Evolutionary conservation across 78 protist species (phyloP).

Genomic region (Dictyostelium firmibasis): DNA sequence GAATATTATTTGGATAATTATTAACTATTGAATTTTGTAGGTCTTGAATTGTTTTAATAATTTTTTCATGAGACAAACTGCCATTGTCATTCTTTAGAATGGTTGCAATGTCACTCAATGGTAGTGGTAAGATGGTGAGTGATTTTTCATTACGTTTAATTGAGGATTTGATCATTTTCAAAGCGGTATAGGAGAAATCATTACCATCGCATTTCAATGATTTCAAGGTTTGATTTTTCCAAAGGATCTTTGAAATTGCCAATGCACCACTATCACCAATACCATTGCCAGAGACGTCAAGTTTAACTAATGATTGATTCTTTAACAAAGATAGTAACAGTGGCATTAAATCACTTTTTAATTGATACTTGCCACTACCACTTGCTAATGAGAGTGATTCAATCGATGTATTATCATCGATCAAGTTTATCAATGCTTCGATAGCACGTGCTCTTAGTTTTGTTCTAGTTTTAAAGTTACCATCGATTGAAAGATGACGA

Average conservation of each 20-base stretch:
- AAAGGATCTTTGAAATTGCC: slow-evolving; percentile 34
- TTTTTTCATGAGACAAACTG: not conserved
- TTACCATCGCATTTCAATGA: slow-evolving; percentile 57
- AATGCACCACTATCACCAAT: slow-evolving; percentile 66
- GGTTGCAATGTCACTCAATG: slow-evolving; percentile 11
- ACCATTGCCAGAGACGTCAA: slow-evolving; percentile 61
- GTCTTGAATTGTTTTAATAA: slow-evolving; percentile 23
- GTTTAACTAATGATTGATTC: slow-evolving; percentile 47
- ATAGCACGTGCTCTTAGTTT: slow-evolving; percentile 42
- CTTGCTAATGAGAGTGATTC: slow-evolving; percentile 39
- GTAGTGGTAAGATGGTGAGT: slow-evolving; percentile 33
- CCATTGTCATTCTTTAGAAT: slow-evolving; percentile 26
- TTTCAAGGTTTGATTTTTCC: slow-evolving; percentile 67
- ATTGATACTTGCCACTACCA: slow-evolving; percentile 1
- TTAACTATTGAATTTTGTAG: not conserved
- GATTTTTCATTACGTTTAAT: slow-evolving; percentile 39
- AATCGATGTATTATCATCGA: slow-evolving; percentile 32
- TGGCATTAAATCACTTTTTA: slow-evolving; percentile 56
- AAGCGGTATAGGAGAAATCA: slow-evolving; percentile 32
- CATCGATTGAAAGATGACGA: slow-evolving; percentile 49
- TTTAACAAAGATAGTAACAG: slow-evolving; percentile 27
- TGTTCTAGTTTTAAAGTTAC: slow-evolving; percentile 34
- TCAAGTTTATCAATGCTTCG: slow-evolving; percentile 38
- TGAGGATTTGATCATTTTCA: slow-evolving; percentile 54
- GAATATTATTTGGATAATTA: not conserved